Base-by-base conservation (phyloP, 768 basidiomycete genomes). In the Lentinus tigrinus region DNA sequence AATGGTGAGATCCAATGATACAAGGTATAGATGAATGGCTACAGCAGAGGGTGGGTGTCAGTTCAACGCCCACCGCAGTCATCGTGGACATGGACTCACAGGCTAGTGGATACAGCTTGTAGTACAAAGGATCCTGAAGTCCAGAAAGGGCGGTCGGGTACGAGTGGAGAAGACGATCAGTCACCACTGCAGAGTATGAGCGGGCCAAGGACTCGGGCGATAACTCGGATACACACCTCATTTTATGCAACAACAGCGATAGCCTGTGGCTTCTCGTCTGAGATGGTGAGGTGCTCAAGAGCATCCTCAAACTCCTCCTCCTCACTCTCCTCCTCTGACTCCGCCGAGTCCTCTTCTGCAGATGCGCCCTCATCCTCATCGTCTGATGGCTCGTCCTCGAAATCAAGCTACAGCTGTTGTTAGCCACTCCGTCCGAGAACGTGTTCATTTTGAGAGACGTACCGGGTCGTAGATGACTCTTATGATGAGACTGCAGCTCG, bases 381-480 rank as follows among this genome's bases (percentile, higher is more conserved):
- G 5, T 85, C 86, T 7, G 80, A 77, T n/a, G 79, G 77, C 54
- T 91, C 86, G 63, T 93, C 91, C 66, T 93, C 90, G 67, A 83
- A 93, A 67, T 94, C 93, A 57, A 94, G 83, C 91, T 94, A 58
- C 3, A 23, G 26, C 23, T 6, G 19, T 19, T 2, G 27, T 61
- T 42, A 40, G 51, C 5, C 43, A 23, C 39, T 43, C 17, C 27
- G 36, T 19, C 10, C 44, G 8, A n/a, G 19, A 26, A 21, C 26
- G 37, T 56, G 38, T 39, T 46, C 60, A 47, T 36, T 14, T n/a
- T 6, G 3, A 19, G 5, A 54, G 61, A 82, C 91, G 68, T 69
- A 98, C 96, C 47, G 94, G 95, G 72, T 99, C 96, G 72, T 88
- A 98, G 43, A 98, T 83, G 42, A 98, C 90, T 54, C 96, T 78